Evolutionary conservation across 257 asterid species (phyloP).

Genomic region (Nicotiana obtusifolia): DNA sequence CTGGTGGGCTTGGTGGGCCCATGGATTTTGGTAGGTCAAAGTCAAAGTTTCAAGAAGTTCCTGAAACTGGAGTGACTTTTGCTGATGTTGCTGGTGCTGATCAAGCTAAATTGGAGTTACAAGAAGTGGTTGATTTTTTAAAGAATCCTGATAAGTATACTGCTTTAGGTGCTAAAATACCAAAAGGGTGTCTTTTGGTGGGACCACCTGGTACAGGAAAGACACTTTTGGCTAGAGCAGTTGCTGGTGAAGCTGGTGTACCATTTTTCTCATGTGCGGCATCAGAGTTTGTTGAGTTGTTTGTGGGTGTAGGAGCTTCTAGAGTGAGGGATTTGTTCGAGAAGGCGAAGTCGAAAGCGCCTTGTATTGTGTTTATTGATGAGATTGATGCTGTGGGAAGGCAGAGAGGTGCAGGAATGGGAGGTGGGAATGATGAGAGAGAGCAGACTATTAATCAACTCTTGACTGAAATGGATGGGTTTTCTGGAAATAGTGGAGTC

Average conservation of each 20-base stretch:
- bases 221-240: conserved; percentile 95
- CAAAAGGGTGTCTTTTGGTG: conserved; percentile 89
- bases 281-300: conserved; percentile 89
- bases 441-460: conserved; percentile 99
- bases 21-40: conserved; percentile 97
- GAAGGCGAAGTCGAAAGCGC: conserved; percentile 90
- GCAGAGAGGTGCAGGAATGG: conserved; percentile 93
- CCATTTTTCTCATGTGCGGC: conserved; percentile 99
- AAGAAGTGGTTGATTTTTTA: conserved; percentile 95
- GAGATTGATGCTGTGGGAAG: conserved; percentile 98
- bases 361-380: conserved; percentile 97
- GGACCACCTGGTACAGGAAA: conserved; percentile 99
- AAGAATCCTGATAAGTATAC: conserved; percentile 97
- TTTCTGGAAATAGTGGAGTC: conserved; percentile 87
- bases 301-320: conserved; percentile 98
- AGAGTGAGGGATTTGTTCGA: conserved; percentile 97
- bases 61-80: conserved; percentile 86
- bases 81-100: conserved; percentile 98
- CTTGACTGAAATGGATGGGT: conserved; percentile 97
- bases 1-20: conserved; percentile 95
- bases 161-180: conserved; percentile 91
- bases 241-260: conserved; percentile 94
- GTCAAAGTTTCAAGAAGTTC: conserved; percentile 96
- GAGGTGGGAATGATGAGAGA: conserved; percentile 98
- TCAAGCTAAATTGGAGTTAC: conserved; percentile 94